Evolutionary conservation across 192 early-diverging fungal genomes (phyloP).

Genomic region (Backusella liffmaniae): DNA sequence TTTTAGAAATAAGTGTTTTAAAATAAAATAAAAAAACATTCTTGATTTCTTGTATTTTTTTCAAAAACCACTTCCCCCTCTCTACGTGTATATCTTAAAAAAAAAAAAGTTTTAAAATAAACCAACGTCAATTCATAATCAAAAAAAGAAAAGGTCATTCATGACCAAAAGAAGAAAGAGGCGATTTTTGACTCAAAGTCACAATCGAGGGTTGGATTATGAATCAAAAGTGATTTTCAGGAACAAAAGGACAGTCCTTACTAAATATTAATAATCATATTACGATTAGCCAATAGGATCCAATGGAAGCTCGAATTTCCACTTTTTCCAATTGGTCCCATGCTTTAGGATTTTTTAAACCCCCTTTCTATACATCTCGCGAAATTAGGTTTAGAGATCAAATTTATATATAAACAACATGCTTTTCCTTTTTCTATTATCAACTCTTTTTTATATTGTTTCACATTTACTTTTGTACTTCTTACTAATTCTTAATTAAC

Average conservation of each 20-base stretch:
- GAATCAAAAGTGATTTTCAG: neutral
- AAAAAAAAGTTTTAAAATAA: neutral
- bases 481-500: neutral
- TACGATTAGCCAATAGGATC: neutral
- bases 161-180: neutral
- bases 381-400: neutral
- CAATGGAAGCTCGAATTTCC: neutral
- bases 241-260: neutral
- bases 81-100: too few relatives aligned
- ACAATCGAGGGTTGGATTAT: neutral
- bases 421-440: neutral
- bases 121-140: neutral
- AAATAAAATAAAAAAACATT: neutral
- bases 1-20: too few relatives aligned
- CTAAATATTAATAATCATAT: neutral
- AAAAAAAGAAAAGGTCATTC: too few relatives aligned
- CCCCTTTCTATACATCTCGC: neutral
- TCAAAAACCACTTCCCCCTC: too few relatives aligned
- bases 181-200: neutral
- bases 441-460: neutral
- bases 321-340: neutral
- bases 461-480: neutral
- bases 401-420: neutral
- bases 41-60: neutral
- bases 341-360: neutral